Percentiles rank a stretch among this genome's conserved stretches.
Evolutionary conservation across 2,329 filamentous ascomycete species (phyloP).

Genomic region (Mycosphaerella arachidis): DNA sequence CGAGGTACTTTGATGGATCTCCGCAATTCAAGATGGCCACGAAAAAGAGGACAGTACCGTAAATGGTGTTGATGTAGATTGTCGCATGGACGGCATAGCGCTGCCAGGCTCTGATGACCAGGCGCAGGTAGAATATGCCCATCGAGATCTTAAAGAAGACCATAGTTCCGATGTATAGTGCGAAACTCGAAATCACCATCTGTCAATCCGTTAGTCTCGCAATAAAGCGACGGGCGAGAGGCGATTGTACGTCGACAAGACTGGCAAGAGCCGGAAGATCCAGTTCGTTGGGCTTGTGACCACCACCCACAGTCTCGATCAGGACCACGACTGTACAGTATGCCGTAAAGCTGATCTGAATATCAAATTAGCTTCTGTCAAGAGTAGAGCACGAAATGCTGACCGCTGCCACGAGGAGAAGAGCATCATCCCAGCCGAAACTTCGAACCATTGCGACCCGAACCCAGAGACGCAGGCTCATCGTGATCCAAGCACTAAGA

Average conservation of each 20-base stretch:
- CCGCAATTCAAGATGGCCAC: slow-evolving; percentile 33
- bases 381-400: slow-evolving; percentile 6
- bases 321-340: slow-evolving; percentile 14
- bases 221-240: no score
- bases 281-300: slow-evolving; percentile 4
- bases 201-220: slow-evolving; percentile 2
- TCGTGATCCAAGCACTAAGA: slow-evolving; percentile 32
- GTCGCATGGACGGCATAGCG: slow-evolving; percentile 25
- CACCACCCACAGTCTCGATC: slow-evolving; percentile 13
- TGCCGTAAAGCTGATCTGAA: slow-evolving; percentile 16
- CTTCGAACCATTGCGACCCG: slow-evolving; percentile 36
- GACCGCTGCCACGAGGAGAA: slow-evolving; percentile 39
- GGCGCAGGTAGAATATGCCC: slow-evolving; percentile 43
- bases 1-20: slow-evolving; percentile 19
- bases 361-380: slow-evolving; percentile 3
- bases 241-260: slow-evolving; percentile 6
- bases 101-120: slow-evolving; percentile 40
- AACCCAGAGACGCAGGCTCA: slow-evolving; percentile 39
- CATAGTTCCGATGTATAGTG: slow-evolving; percentile 38
- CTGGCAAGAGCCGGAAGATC: slow-evolving; percentile 1
- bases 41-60: slow-evolving; percentile 33
- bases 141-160: slow-evolving; percentile 43
- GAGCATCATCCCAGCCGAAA: slow-evolving; percentile 44
- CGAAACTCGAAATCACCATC: slow-evolving; percentile 32
- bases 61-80: slow-evolving; percentile 31